Evolutionary conservation across 225 moss, liverwort and hornwort species (phyloP).

Genomic region (Physcomitrellopsis africana): DNA sequence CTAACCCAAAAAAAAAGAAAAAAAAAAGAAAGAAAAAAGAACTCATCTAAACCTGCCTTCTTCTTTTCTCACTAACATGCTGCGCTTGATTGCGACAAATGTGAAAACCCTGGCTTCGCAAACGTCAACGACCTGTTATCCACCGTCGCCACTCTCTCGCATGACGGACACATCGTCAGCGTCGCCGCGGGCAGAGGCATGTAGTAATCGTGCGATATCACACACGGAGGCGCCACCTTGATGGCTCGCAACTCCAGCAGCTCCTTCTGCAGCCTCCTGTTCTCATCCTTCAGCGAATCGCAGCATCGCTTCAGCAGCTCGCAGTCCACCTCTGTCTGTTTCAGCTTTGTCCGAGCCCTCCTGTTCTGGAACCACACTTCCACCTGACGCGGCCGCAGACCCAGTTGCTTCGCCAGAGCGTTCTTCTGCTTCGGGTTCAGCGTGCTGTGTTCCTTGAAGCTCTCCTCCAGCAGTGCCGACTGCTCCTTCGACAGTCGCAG

Average conservation of each 20-base stretch:
- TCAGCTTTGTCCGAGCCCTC: constrained; percentile 91
- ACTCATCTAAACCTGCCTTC: too few relatives aligned
- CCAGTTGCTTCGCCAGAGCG: constrained; percentile 90
- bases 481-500: constrained; percentile 94
- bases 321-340: constrained; percentile 97
- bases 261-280: constrained; percentile 86
- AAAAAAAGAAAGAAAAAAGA: too few relatives aligned
- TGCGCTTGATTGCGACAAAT: constrained; percentile 86
- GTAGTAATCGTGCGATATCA: constrained; percentile 94
- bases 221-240: constrained; percentile 88
- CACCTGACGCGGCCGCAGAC: constrained; percentile 84
- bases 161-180: constrained; percentile 95
- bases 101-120: constrained; percentile 86
- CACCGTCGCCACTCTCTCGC: constrained; percentile 92
- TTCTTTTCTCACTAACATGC: constrained; percentile 63
- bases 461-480: constrained; percentile 89
- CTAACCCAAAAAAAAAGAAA: too few relatives aligned
- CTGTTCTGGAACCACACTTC: constrained; percentile 99
- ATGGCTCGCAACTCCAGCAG: constrained; percentile 86
- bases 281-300: constrained; percentile 84
- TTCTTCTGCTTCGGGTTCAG: constrained; percentile 98
- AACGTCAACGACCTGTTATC: constrained; percentile 90
- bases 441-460: constrained; percentile 95
- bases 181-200: constrained; percentile 98
- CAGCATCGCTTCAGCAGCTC: constrained; percentile 94